Percentiles rank a stretch among this genome's conserved stretches.
Conservation (phyloP, 2,329 filamentous ascomycete genomes). For the Trichoderma simmonsii region DNA sequence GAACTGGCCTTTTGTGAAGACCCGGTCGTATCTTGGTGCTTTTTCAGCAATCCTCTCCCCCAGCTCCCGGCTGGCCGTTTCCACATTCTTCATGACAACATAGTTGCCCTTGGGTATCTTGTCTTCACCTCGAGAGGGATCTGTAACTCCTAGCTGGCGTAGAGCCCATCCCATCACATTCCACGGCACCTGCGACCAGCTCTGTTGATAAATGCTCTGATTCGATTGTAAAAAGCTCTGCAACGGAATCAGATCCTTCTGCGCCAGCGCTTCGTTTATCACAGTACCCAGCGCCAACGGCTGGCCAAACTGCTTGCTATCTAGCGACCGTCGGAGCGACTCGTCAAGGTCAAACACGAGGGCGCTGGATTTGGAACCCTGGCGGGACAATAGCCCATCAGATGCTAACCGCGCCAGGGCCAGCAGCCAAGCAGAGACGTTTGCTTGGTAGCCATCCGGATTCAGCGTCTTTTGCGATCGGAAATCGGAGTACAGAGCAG, state of each 20-base stretch:
- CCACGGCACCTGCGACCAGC: slow-evolving; percentile 66
- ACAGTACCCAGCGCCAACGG: slow-evolving; percentile 79
- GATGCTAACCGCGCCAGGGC: slow-evolving; percentile 68
- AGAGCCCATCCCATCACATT: slow-evolving; percentile 72
- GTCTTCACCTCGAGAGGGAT: slow-evolving; percentile 47
- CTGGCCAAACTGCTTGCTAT: slow-evolving; percentile 73
- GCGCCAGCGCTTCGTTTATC: slow-evolving; percentile 68
- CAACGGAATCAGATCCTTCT: slow-evolving; percentile 67
- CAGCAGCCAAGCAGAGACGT: slow-evolving; percentile 73
- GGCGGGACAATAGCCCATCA: slow-evolving; percentile 52
- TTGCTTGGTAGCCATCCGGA: slow-evolving; percentile 80
- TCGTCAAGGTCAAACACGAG: slow-evolving; percentile 57
- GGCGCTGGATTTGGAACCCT: slow-evolving; percentile 42
- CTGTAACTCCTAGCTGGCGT: slow-evolving; percentile 62
- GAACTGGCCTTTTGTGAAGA: slow-evolving; percentile 67
- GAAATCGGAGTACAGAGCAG: slow-evolving; percentile 88
- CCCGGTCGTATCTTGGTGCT: slow-evolving; percentile 58
- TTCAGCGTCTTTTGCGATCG: slow-evolving; percentile 69
- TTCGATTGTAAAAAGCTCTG: slow-evolving; percentile 62
- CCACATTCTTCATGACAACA: slow-evolving; percentile 62
- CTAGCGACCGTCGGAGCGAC: slow-evolving; percentile 65
- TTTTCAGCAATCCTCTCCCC: slow-evolving; percentile 41
- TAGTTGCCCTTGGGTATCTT: slow-evolving; percentile 59
- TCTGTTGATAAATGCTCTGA: slow-evolving; percentile 68
- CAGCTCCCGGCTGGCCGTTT: slow-evolving; percentile 56